Evolutionary conservation across 1,284 basidiomycete species (phyloP), one percentile per base, ranked within the genome.

Genomic region (Tilletia caries): DNA sequence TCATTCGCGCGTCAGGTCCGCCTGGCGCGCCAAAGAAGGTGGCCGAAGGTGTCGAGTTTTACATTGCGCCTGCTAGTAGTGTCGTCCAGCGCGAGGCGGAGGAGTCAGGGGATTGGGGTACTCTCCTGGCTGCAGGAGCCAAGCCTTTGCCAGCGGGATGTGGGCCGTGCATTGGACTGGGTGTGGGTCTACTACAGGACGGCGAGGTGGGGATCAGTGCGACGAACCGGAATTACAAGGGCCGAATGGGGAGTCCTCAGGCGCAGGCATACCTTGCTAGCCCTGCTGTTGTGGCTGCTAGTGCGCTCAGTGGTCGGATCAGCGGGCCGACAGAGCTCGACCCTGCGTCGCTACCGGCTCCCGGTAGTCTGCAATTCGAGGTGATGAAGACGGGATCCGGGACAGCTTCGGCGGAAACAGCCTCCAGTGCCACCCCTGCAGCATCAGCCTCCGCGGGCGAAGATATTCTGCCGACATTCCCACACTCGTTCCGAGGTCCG

Each of bases 201-300:
- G 95, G 95, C 2, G 88, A 98, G 85, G 90, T 91, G 1, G 95
- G 95, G 0, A 98, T 99, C 83, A 95, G 92, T 76, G 95, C 96
- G 5, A 98, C 95, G 15, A 99, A 99, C 85, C 87, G 95, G 83
- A 99, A 99, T 83, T 99, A 98, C 86, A 98, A 99, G 86, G 95
- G 95, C 4, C 87, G 95, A 12, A 99, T 99, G 95, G 95, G 95
- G 1, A 89, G 91, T 77, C 95, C 96, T 0, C 92, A 94, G 65
- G 95, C 95, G 0, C 89, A 91, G 75, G 95, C 95, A 0, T 98
- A 98, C 85, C 89, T 99, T 33, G 94, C 94, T 3, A 94, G 92
- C 71, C 95, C 95, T 0, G 95, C 93, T 1, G 95, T 98, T 3
- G 95, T 98, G 15, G 95, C 96, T 29, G 95, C 96, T 0, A 94